Evolutionary conservation across 2,329 filamentous ascomycete species (phyloP).

Genomic region (Ceratocystis albifundus): DNA sequence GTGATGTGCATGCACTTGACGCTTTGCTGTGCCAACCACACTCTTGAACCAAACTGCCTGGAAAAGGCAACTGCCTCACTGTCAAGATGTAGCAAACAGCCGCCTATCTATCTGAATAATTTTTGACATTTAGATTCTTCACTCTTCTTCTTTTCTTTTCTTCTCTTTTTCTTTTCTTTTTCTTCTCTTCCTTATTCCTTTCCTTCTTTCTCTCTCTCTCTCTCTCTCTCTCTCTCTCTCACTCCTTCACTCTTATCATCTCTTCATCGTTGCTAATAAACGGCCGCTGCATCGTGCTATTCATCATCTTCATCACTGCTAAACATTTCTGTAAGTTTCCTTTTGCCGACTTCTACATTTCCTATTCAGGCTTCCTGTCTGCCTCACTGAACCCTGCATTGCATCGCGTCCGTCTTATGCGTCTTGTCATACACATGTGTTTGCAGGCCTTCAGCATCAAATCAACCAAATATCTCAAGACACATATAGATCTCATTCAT

Average conservation of each 20-base stretch:
- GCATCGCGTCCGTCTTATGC: background rate
- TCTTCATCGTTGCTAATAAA: background rate
- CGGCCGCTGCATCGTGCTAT: background rate
- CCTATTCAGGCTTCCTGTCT: background rate
- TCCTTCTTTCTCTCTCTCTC: background rate
- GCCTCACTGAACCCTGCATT: background rate
- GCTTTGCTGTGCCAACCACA: slow-evolving; percentile 10
- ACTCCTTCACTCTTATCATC: background rate
- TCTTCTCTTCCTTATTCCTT: background rate
- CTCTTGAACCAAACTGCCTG: background rate
- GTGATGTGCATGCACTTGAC: background rate
- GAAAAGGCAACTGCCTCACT: slow-evolving; percentile 1
- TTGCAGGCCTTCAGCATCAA: background rate
- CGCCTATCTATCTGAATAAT: background rate
- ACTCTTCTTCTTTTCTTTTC: background rate
- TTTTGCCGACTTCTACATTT: background rate
- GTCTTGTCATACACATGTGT: background rate
- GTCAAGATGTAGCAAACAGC: slow-evolving; percentile 1
- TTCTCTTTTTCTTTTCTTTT: background rate
- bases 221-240: background rate
- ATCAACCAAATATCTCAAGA: background rate
- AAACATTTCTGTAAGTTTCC: background rate
- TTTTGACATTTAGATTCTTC: background rate
- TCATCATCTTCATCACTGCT: background rate
- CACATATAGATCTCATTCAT: background rate